Conservation (phyloP, 192 early-diverging fungal genomes). For the Glomus cerebriforme region DNA sequence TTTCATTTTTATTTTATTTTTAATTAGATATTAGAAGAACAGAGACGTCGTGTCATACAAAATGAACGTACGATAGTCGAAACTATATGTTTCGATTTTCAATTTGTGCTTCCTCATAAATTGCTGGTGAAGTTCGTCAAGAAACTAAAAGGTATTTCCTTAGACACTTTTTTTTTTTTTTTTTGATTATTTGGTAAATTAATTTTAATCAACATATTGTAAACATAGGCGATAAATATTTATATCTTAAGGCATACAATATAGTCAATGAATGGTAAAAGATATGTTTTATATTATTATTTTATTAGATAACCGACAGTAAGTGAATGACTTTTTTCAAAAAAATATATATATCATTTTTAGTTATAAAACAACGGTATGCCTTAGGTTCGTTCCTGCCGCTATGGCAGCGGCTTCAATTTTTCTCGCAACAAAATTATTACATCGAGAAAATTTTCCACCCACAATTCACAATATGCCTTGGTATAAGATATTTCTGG, state of each 20-base stretch:
- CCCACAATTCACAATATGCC: conserved; percentile 36
- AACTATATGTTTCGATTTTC: conserved; percentile 81
- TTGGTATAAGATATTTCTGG: conserved; percentile 53
- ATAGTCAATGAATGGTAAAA: conserved; percentile 51
- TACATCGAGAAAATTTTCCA: conserved; percentile 42
- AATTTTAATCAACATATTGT: conserved; percentile 15
- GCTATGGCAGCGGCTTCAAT: conserved; percentile 65
- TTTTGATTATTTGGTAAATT: not conserved
- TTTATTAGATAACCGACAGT: not conserved
- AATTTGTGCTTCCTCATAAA: conserved; percentile 70
- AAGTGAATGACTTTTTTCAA: not conserved
- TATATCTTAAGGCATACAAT: conserved; percentile 55
- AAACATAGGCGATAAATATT: conserved; percentile 40
- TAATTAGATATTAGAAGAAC: conserved; percentile 65
- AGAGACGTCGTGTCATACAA: conserved; percentile 61
- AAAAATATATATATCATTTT: not conserved
- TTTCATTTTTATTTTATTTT: not conserved
- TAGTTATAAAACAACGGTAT: conserved; percentile 59
- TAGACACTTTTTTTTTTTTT: not conserved
- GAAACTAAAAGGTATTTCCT: conserved; percentile 55
- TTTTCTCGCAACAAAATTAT: conserved; percentile 54
- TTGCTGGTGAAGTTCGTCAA: conserved; percentile 74
- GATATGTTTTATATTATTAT: not conserved
- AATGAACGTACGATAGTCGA: conserved; percentile 77
- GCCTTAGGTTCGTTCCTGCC: conserved; percentile 65